Evolutionary conservation across 768 basidiomycete species (phyloP).

Genomic region (Podaxis sp.): DNA sequence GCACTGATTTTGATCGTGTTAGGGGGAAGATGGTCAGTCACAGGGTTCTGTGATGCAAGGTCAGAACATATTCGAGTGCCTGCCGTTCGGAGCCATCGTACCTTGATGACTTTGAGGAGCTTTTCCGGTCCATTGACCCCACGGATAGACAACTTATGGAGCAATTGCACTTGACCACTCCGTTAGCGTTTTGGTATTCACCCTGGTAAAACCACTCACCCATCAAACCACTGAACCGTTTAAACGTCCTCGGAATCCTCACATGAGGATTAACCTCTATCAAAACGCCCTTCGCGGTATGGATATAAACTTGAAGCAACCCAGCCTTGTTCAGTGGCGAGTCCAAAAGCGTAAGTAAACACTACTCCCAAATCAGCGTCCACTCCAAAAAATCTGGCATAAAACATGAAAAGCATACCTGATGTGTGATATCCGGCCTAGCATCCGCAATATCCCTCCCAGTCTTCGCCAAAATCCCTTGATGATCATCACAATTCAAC

Average conservation of each 20-base stretch:
- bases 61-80: constrained; percentile 3
- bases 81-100: constrained; percentile 28
- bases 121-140: constrained; percentile 98
- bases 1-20: constrained; percentile 95
- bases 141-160: constrained; percentile 93
- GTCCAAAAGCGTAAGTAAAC: constrained; percentile 92
- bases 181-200: background rate
- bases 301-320: constrained; percentile 94
- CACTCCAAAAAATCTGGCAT: constrained; percentile 1
- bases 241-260: constrained; percentile 96
- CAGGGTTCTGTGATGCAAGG: constrained; percentile 68
- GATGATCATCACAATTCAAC: constrained; percentile 98
- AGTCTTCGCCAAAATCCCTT: constrained; percentile 96
- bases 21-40: constrained; percentile 89
- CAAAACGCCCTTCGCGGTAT: constrained; percentile 92
- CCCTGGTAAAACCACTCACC: constrained; percentile 46
- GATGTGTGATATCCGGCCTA: constrained; percentile 98
- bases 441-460: constrained; percentile 98
- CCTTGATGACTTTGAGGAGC: constrained; percentile 95
- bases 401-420: constrained; percentile 51
- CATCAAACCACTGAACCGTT: constrained; percentile 98
- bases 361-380: constrained; percentile 45
- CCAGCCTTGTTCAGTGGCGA: constrained; percentile 99
- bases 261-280: constrained; percentile 99
- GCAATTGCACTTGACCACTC: constrained; percentile 75